Evolutionary conservation across 371 early-diverging fungal genomes (phyloP).

Genomic region (Polyrhizophydium stewartii): DNA sequence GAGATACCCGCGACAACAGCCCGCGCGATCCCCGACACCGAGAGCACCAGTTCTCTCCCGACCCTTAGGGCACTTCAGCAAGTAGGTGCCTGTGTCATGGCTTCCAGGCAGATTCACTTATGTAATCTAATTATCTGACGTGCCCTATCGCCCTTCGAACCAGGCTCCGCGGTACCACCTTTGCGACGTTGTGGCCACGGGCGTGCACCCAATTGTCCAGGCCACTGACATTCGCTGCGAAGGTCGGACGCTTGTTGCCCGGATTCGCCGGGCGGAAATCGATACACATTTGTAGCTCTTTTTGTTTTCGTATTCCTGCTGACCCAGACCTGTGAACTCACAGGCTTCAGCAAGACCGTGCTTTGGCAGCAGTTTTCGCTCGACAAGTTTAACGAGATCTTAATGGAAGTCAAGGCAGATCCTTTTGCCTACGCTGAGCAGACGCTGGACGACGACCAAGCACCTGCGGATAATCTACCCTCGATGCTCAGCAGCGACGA

Average conservation of each 20-base stretch:
- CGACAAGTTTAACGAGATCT: slow-evolving; percentile 28
- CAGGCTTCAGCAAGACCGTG: slow-evolving; percentile 24
- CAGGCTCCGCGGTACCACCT: slow-evolving; percentile 14
- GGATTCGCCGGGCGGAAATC: background rate
- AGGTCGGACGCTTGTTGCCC: slow-evolving; percentile 5
- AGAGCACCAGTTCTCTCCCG: no score
- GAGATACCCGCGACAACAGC: no score
- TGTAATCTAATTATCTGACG: no score
- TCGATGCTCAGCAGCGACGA: background rate
- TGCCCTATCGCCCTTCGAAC: no score
- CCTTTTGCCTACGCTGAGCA: slow-evolving; percentile 9
- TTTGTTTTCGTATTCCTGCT: background rate
- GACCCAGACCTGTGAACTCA: background rate
- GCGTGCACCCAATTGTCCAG: slow-evolving; percentile 37
- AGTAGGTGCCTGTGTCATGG: background rate
- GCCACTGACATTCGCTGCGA: slow-evolving; percentile 37
- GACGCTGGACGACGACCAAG: slow-evolving; percentile 14
- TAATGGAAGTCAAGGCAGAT: slow-evolving; percentile 9
- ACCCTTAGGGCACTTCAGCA: no score
- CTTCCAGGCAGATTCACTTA: no score
- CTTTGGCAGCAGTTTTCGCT: slow-evolving; percentile 42
- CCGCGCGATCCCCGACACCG: no score
- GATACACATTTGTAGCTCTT: no score
- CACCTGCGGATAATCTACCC: slow-evolving; percentile 16
- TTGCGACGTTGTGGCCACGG: slow-evolving; percentile 27